Base-by-base conservation (phyloP, 306 rosid genomes). In the Castanea sativa region DNA sequence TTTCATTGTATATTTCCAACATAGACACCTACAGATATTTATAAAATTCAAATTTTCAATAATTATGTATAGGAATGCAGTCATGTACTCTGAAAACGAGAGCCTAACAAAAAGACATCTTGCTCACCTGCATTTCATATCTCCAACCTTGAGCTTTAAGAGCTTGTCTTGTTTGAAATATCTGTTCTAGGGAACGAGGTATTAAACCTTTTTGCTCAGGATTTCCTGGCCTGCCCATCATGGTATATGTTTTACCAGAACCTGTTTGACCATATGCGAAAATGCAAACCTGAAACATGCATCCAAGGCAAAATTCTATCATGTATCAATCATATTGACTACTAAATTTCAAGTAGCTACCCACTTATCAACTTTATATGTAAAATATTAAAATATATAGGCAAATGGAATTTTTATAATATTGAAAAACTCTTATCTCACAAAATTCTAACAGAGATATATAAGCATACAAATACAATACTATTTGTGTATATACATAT, bases 211-310 rank as follows among this genome's bases (percentile, higher is more conserved):
- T 95, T 83, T 85, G 91, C 69, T 85, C 97, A 6, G 79, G 85
- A 70, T 86, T 82, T 78, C 96, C 98, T 1, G 99, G 97, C 71
- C 89, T 86, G 55, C 99, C 99, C 99, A 95, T 95, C 99, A 95
- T 95, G 16, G 99, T 95, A 78, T 93, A 91, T 29, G 99, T 95
- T 87, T 95, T 95, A n/a, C 99, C 99, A 1, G 99, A 95, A 69
- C 99, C 98, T 13, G 99, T 95, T 80, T 95, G 99, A 81, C 99
- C 99, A 71, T 95, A 95, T 21, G 99, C 99, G 55, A 95, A 95
- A 77, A 95, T 93, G 83, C 99, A 93, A 79, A 95, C 99, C 99
- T 95, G 84, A 80, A 89, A 74, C 63, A 85, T 81, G 77, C 29
- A 38, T 55, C 72, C 75, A 35, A 53, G 67, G 55, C 2, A 55